Percentiles rank a stretch among this genome's conserved stretches.
Evolutionary conservation across 805 yeast species (phyloP).

Genomic region (Yarrowia deformans): DNA sequence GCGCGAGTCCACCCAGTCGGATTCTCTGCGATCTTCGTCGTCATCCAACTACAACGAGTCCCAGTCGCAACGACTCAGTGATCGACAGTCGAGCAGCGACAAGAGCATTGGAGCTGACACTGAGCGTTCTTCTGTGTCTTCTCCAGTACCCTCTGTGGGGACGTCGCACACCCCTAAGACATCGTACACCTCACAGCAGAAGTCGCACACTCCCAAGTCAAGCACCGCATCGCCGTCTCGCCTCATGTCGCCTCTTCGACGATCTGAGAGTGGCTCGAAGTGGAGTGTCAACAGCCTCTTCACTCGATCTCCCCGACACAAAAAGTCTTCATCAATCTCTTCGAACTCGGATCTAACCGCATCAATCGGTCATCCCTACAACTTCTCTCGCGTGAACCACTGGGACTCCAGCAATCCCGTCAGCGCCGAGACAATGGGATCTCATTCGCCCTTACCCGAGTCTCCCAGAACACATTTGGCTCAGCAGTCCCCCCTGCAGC

Average conservation of each 20-base stretch:
- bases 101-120: slow-evolving; percentile 25
- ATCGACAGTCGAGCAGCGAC: slow-evolving; percentile 20
- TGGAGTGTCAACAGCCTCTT: slow-evolving; percentile 23
- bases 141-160: neutral
- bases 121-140: slow-evolving; percentile 11
- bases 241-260: slow-evolving; percentile 21
- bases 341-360: slow-evolving; percentile 5
- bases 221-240: slow-evolving; percentile 10
- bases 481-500: slow-evolving; percentile 8
- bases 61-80: slow-evolving; percentile 12
- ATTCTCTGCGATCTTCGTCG: slow-evolving; percentile 8
- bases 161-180: slow-evolving; percentile 9
- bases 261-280: slow-evolving; percentile 20
- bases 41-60: slow-evolving; percentile 15
- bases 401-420: neutral
- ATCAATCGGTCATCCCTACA: slow-evolving; percentile 34
- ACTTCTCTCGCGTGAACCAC: slow-evolving; percentile 9
- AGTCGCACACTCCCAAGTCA: slow-evolving; percentile 1
- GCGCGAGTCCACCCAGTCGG: neutral
- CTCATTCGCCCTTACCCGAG: neutral
- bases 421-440: neutral
- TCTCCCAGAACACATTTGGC: neutral
- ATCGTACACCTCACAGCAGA: neutral
- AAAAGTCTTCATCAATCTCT: slow-evolving; percentile 7
- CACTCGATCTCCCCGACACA: slow-evolving; percentile 26